Evolutionary conservation across 441 rosid species (phyloP).

Genomic region (Mallotus repandus): DNA sequence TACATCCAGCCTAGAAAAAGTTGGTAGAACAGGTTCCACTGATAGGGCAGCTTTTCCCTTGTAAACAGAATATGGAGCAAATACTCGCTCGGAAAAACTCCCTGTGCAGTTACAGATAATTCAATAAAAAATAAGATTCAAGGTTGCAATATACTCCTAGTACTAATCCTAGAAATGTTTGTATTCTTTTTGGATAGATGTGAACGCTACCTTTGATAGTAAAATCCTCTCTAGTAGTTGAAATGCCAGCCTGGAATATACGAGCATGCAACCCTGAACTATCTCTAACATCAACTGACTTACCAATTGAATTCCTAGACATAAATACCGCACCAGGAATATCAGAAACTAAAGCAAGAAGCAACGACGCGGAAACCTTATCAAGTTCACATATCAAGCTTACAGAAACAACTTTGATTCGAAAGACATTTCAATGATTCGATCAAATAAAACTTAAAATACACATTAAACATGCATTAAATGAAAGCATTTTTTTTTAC

Average conservation of each 20-base stretch:
- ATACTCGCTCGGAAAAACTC: conserved; percentile 45
- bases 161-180: background rate
- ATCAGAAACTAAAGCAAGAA: background rate
- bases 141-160: background rate
- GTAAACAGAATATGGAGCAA: conserved; percentile 70
- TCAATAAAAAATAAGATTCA: conserved; percentile 3
- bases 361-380: background rate
- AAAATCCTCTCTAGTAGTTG: conserved; percentile 36
- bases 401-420: too few relatives aligned
- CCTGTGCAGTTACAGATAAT: conserved; percentile 22
- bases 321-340: background rate
- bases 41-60: conserved; percentile 96
- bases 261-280: conserved; percentile 35
- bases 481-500: too few relatives aligned
- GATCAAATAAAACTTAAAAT: too few relatives aligned
- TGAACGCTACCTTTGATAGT: conserved; percentile 38
- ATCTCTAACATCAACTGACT: conserved; percentile 29
- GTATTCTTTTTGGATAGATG: background rate
- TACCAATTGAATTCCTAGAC: conserved; percentile 41
- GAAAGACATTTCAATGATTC: too few relatives aligned
- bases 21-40: conserved; percentile 67
- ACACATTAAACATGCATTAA: too few relatives aligned
- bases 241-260: conserved; percentile 39
- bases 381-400: background rate
- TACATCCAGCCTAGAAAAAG: conserved; percentile 57